A percentile compares a stretch with the other conserved stretches of the same genome.
Conservation (phyloP, 2,329 filamentous ascomycete species). For the Rutstroemia sp. region DNA sequence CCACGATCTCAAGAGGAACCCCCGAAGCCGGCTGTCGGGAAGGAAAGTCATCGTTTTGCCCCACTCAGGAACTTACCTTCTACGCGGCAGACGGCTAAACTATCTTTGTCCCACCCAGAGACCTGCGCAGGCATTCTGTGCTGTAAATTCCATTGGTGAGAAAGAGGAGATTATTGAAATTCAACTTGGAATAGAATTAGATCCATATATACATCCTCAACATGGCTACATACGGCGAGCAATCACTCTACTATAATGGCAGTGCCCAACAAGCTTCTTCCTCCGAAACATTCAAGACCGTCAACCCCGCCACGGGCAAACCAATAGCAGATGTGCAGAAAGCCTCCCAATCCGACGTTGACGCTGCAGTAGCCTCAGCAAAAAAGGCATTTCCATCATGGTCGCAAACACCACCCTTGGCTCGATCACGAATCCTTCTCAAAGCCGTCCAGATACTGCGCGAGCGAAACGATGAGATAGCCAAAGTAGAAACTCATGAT, state of each 20-base stretch:
- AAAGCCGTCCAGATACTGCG: conserved; percentile 68
- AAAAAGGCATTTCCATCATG: conserved; percentile 65
- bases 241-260: conserved; percentile 71
- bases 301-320: conserved; percentile 66
- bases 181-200: background rate
- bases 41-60: background rate
- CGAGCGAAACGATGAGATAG: conserved; percentile 70
- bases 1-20: background rate
- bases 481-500: conserved; percentile 72
- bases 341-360: conserved; percentile 59
- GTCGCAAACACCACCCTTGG: conserved; percentile 68
- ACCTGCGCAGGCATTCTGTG: background rate
- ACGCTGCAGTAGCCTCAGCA: conserved; percentile 66
- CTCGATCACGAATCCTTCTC: conserved; percentile 70
- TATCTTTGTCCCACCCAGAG: background rate
- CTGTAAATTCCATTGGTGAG: conserved; percentile 6
- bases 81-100: background rate
- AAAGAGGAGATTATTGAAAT: background rate
- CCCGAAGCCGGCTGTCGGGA: no score
- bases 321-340: conserved; percentile 65
- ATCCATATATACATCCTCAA: conserved; percentile 15
- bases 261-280: conserved; percentile 54
- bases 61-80: conserved; percentile 5
- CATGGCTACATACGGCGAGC: conserved; percentile 36
- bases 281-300: conserved; percentile 57